Percentiles rank a stretch among this genome's conserved stretches.
These are phyloP conservation scores for Sequoia sempervirens DNA, from an alignment of 75 land plant species.

Conservation along the genomic window DNA sequence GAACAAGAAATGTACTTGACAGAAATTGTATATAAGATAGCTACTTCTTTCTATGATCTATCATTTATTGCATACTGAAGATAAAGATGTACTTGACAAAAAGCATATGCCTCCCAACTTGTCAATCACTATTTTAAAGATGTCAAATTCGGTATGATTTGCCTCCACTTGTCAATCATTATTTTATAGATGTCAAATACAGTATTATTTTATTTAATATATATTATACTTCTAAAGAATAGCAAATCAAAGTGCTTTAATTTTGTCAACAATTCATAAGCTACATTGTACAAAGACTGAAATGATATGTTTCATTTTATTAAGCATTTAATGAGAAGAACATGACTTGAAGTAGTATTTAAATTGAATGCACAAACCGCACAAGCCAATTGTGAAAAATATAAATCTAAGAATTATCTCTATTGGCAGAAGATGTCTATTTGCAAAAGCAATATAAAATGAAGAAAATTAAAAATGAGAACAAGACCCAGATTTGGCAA, in stretches of 20 bases:
- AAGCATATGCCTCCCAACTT: neutral
- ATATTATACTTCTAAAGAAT: neutral
- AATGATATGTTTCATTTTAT: neutral
- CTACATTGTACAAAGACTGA: neutral
- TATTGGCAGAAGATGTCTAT: too few species aligned
- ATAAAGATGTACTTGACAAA: slow-evolving; percentile 2
- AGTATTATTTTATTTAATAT: neutral
- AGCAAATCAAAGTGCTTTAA: neutral
- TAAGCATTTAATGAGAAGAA: neutral
- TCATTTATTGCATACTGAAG: neutral
- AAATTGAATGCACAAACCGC: neutral
- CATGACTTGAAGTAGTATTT: neutral
- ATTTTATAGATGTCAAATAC: neutral
- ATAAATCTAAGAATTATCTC: too few species aligned
- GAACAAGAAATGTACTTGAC: neutral
- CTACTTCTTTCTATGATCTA: neutral
- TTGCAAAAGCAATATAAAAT: too few species aligned
- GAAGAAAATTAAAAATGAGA: neutral
- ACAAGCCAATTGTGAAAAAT: neutral
- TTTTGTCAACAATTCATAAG: neutral
- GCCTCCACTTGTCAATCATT: neutral
- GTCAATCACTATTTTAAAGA: neutral
- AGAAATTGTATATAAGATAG: neutral
- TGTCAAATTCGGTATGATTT: neutral
- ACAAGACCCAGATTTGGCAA: neutral